These are phyloP conservation scores for Colletotrichum sp. DNA, from an alignment of 2,329 filamentous ascomycete species.

Conservation along the genomic window DNA sequence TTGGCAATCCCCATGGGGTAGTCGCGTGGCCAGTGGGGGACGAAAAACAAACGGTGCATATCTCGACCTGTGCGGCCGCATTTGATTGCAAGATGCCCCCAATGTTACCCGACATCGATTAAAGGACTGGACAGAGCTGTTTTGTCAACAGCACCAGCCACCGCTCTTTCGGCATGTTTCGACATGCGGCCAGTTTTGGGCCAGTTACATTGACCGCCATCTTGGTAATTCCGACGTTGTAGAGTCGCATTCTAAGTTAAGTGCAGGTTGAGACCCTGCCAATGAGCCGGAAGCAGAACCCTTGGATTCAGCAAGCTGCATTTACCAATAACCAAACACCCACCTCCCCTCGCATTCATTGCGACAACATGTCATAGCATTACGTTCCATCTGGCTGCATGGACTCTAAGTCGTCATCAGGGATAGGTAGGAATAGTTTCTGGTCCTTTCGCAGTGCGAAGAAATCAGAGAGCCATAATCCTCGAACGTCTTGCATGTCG, in stretches of 20 bases:
- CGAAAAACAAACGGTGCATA: not conserved
- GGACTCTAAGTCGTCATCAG: not conserved
- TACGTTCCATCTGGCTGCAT: not conserved
- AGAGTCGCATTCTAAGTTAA: not conserved
- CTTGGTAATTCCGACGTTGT: not conserved
- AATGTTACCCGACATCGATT: not conserved
- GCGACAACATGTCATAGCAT: not conserved
- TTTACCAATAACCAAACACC: not conserved
- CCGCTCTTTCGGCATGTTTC: not conserved
- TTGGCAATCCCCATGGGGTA: not conserved
- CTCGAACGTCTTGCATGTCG: not conserved
- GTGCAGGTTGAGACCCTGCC: not conserved
- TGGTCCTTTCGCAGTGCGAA: not conserved
- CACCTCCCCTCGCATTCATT: not conserved
- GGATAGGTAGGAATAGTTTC: fast-evolving
- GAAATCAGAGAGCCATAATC: not conserved
- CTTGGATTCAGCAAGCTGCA: not conserved
- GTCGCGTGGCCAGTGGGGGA: not conserved
- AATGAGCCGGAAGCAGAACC: not conserved
- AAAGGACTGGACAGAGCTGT: not conserved
- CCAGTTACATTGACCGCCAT: not conserved
- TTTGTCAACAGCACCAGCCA: not conserved
- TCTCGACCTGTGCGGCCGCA: not conserved
- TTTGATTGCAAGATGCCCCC: not conserved
- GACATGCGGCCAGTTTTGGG: not conserved